phyloP scores from a whole-genome alignment of 2,329 filamentous ascomycete genomes.

The Alternaria alternata region DNA sequence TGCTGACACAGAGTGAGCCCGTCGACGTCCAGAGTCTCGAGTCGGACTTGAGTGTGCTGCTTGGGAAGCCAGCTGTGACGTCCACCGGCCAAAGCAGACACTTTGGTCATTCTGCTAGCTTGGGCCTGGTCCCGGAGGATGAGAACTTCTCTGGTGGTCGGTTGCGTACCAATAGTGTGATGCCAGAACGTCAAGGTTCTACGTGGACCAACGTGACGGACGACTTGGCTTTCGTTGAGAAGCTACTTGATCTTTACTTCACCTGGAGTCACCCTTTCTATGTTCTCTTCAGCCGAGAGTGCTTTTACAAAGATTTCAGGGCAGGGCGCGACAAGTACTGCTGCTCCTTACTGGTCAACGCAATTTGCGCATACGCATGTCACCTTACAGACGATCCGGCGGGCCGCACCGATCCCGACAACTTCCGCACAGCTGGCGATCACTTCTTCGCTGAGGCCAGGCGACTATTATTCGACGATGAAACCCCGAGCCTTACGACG shows the following conservation, averaged over 20 bases:
- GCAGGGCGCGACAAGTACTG: conserved; percentile 70
- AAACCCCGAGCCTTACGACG: conserved; percentile 72
- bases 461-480: conserved; percentile 64
- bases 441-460: conserved; percentile 77
- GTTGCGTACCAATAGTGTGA: conserved; percentile 19
- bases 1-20: conserved; percentile 40
- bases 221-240: conserved; percentile 67
- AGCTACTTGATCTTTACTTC: conserved; percentile 73
- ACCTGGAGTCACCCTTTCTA: conserved; percentile 78
- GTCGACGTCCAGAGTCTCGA: conserved; percentile 42
- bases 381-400: conserved; percentile 72
- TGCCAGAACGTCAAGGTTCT: conserved; percentile 29
- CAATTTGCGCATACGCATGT: conserved; percentile 71
- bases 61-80: conserved; percentile 48
- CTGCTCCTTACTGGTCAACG: conserved; percentile 72
- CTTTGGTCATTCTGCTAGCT: conserved; percentile 50
- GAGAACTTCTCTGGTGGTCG: conserved; percentile 40
- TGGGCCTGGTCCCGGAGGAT: conserved; percentile 48
- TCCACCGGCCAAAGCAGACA: conserved; percentile 45
- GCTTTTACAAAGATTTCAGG: conserved; percentile 72
- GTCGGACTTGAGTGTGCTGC: conserved; percentile 46
- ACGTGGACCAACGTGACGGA: conserved; percentile 69
- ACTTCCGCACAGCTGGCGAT: conserved; percentile 72
- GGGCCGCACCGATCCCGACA: conserved; percentile 68
- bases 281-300: conserved; percentile 74